These are phyloP conservation scores for Scleroderma citrinum DNA, from an alignment of 768 basidiomycete genomes.

Conservation along the genomic window DNA sequence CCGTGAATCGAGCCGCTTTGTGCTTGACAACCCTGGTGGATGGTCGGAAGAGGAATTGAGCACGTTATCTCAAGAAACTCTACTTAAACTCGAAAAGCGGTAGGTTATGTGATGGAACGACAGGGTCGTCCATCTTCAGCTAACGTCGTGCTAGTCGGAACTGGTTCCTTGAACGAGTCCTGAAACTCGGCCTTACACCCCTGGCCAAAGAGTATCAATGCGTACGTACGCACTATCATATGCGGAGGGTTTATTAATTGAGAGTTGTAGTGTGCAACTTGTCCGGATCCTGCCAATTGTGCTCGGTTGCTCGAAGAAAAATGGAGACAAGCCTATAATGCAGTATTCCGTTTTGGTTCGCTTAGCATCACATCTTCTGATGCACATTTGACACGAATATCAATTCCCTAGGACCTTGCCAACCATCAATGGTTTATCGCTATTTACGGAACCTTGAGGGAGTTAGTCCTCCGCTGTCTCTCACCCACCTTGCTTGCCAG, in stretches of 20 bases:
- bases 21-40: conserved; percentile 87
- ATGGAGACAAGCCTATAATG: conserved; percentile 84
- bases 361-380: background rate
- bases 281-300: conserved; percentile 73
- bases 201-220: conserved; percentile 96
- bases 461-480: conserved; percentile 78
- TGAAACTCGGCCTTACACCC: conserved; percentile 83
- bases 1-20: conserved; percentile 85
- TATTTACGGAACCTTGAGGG: conserved; percentile 89
- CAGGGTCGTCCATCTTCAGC: background rate
- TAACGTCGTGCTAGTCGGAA: conserved; percentile 51
- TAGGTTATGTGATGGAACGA: conserved; percentile 19
- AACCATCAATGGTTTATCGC: conserved; percentile 89
- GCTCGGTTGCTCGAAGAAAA: conserved; percentile 88
- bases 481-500: conserved; percentile 86
- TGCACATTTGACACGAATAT: background rate
- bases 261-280: conserved; percentile 61
- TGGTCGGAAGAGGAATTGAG: conserved; percentile 77
- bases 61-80: conserved; percentile 75
- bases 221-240: conserved; percentile 38
- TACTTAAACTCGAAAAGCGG: conserved; percentile 88
- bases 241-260: background rate
- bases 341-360: conserved; percentile 80
- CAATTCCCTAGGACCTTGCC: conserved; percentile 56
- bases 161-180: conserved; percentile 92